Base-by-base conservation (phyloP, 768 basidiomycete genomes). In the Leccinum barrowsii region DNA sequence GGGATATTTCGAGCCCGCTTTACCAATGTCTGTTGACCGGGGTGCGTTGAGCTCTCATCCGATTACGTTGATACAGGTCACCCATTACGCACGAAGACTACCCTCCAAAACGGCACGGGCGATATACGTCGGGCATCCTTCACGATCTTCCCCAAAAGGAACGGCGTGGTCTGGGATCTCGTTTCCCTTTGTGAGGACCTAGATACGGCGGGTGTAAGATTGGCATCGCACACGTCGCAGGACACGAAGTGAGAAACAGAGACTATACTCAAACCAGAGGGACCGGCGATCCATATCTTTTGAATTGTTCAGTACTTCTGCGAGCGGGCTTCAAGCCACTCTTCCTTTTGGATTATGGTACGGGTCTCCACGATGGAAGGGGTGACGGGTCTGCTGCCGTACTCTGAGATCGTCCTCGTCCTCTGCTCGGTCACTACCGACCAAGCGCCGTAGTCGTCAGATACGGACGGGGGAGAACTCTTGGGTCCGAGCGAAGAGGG, bases 111-210 rank as follows among this genome's bases (percentile, higher is more conserved):
- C 65, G 8, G 71, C 71, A 19, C 71, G 71, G 30, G 71, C 71
- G 21, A 73, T 63, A 54, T 68, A 73, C 54, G 62, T 22, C 24
- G 69, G 60, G 4, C 44, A 55, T 12, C 71, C 71, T 40, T 67
- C 65, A 54, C 67, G 65, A 51, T 73, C 71, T 59, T 73, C 65
- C 17, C 70, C 69, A 22, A 74, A 73, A 13, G 71, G 73, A 51
- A 73, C 63, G 0, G 71, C 71, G n/a, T 71, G 73, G 34, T 74
- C 64, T 4, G 71, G 71, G n/a, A 73, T 74, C 19, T 59, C 50
- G 50, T 56, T 73, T 2, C 66, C 69, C 50, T 74, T 69, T 0
- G 66, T 67, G 52, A 73, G 52, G 34, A 73, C 63, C 71, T 72
- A 13, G n/a, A 42, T 0, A 32, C 24, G 7, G 35, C 15, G 35